phyloP scores from a whole-genome alignment of 345 rosid genomes.

The Citrus medica region DNA sequence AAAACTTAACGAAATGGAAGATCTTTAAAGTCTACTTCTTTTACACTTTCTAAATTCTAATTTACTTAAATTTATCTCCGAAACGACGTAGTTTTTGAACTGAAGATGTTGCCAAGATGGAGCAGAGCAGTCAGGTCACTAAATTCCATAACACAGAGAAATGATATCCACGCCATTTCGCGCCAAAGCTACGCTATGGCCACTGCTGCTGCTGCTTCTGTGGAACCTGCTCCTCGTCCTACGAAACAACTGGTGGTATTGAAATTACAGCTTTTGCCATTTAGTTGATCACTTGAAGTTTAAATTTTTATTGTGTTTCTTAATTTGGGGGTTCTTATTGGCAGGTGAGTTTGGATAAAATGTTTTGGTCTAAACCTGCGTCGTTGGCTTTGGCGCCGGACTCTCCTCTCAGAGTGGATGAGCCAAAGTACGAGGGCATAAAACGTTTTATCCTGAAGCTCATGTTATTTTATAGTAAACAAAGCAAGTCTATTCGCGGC shows the following conservation, averaged over 20 bases:
- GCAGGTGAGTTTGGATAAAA: conserved; percentile 71
- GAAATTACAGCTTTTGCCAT: neutral
- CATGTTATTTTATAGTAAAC: conserved; percentile 81
- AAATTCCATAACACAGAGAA: conserved; percentile 17
- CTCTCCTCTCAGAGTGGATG: conserved; percentile 71
- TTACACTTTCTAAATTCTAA: neutral
- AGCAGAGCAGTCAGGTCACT: conserved; percentile 37
- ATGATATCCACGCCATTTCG: conserved; percentile 19
- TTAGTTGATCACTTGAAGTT: neutral
- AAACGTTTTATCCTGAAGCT: conserved; percentile 53
- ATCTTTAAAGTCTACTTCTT: neutral
- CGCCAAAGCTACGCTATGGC: conserved; percentile 42
- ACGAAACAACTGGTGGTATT: conserved; percentile 47
- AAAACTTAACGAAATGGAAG: neutral
- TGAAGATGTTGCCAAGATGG: conserved; percentile 60
- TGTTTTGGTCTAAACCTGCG: conserved; percentile 84
- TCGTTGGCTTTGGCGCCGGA: conserved; percentile 75
- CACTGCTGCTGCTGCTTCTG: conserved; percentile 35
- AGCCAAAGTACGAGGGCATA: conserved; percentile 68
- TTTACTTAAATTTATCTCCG: neutral
- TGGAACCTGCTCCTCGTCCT: conserved; percentile 33
- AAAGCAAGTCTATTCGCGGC: conserved; percentile 80
- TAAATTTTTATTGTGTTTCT: neutral
- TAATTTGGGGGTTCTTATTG: neutral
- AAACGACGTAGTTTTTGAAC: neutral